Conservation (phyloP, 176 grass and related monocot species). For the Oryza longistaminata region DNA sequence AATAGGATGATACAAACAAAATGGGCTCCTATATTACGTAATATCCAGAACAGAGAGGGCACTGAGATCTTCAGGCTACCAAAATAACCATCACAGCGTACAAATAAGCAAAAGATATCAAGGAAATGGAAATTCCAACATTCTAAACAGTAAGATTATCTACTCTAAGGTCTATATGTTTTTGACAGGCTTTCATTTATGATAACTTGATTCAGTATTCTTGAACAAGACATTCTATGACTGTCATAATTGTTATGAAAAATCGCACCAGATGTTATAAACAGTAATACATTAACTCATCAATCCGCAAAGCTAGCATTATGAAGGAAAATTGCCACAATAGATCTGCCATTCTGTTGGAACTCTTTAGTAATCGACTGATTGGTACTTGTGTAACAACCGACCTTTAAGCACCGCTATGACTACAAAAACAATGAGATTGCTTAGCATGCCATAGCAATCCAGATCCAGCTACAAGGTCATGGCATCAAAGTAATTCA, state of each 20-base stretch:
- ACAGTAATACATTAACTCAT: not conserved
- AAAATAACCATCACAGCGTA: not conserved
- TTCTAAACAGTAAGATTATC: too few species aligned
- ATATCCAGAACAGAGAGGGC: too few species aligned
- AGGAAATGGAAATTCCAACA: too few species aligned
- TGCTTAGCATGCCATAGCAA: slow-evolving; percentile 1
- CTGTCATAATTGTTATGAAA: too few species aligned
- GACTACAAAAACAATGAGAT: slow-evolving; percentile 25
- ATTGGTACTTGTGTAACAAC: not conserved
- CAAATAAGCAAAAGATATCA: not conserved
- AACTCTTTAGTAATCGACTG: not conserved
- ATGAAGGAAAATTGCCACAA: not conserved
- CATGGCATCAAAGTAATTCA: not conserved
- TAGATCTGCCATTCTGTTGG: not conserved
- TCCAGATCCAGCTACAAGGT: slow-evolving; percentile 15
- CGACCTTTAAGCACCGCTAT: not conserved
- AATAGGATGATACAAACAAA: not conserved
- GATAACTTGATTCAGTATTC: too few species aligned
- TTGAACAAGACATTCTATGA: too few species aligned
- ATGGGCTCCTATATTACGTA: not conserved
- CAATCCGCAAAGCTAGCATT: not conserved
- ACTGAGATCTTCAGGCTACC: too few species aligned
- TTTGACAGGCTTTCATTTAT: too few species aligned
- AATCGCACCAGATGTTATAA: not conserved
- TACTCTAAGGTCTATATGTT: too few species aligned